Evolutionary conservation across 768 basidiomycete genomes (phyloP), one percentile per base, ranked within the genome.

Genomic region (Boletus rubescentipes): DNA sequence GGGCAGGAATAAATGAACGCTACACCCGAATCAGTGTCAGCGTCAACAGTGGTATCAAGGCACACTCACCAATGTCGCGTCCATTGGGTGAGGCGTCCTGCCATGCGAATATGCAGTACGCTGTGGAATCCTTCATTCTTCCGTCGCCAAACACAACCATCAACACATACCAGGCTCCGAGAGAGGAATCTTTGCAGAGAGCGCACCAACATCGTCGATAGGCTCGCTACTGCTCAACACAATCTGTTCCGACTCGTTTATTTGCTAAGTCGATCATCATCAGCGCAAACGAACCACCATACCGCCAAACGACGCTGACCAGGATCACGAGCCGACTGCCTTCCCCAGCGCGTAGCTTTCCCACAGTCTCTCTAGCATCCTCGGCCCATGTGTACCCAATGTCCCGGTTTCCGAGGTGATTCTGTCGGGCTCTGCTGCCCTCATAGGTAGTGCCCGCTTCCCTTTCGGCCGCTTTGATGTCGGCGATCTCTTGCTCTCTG

Each of bases 1-100:
- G 95, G 95, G 68, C 95, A 98, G 18, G 89, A 89, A 71, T 98
- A 98, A 52, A 97, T 89, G 71, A 93, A 94, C 46, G 90, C 89
- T 93, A 57, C 8, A n/a, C 30, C 23, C 23, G 57, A 31, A 43
- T 52, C 37, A 44, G 44, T 14, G 43, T 57, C 45, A 57, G 32
- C 46, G 37, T 39, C 35, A 38, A 18, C 31, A 34, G 32, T 8
- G 29, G 53, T 39, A 15, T 49, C 11, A 39, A 37, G 12, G 26
- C 12, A 34, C 23, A 64, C 81, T 58, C 51, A 91, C 90, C 73
- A 53, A 91, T 79, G 51, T 88, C 80, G 29, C 85, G 80, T 30
- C 73, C 74, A 2, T 74, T 65, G n/a, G 75, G 65, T 1, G 73
- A 64, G 15, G 68, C 61, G 55, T 81, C 79, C 40, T 78, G 73